Percentiles rank a stretch among this genome's conserved stretches.
phyloP scores from a whole-genome alignment of 257 asterid genomes.

The Solanum stenotomum region DNA sequence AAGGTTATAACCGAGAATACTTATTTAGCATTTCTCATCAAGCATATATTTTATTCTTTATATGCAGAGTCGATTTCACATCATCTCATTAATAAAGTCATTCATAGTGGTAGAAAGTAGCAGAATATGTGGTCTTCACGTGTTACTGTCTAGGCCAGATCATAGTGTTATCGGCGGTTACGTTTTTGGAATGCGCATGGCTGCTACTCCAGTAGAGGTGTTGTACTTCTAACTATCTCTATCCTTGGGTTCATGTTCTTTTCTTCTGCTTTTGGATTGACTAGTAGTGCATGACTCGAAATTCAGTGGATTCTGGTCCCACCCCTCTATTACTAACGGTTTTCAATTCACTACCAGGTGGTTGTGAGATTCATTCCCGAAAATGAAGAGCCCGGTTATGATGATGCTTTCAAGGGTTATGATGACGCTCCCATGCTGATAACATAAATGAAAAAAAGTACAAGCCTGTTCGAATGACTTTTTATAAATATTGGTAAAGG shows the following conservation, averaged over 20 bases:
- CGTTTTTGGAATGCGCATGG: not conserved
- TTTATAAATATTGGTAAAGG: not conserved
- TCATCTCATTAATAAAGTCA: too few species aligned
- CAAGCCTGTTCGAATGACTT: not conserved
- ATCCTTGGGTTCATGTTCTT: not conserved
- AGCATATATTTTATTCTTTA: not conserved
- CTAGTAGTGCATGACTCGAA: not conserved
- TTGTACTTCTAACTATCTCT: not conserved
- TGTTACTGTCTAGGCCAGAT: not conserved
- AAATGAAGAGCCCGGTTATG: not conserved
- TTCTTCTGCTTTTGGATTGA: not conserved
- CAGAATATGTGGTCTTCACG: not conserved
- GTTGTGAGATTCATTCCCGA: not conserved
- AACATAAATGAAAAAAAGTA: not conserved
- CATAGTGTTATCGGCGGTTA: not conserved
- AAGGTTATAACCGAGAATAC: not conserved
- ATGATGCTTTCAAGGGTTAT: too few species aligned
- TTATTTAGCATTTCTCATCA: not conserved
- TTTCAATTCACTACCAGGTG: too few species aligned
- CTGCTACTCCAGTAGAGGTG: not conserved
- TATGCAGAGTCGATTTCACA: not conserved
- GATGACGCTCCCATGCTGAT: not conserved
- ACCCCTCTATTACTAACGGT: not conserved
- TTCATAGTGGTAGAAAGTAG: not conserved
- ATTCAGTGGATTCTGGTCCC: not conserved